Percentiles rank a stretch among this genome's conserved stretches.
Evolutionary conservation across 2,329 filamentous ascomycete species (phyloP).

Genomic region (Periconia digitata): DNA sequence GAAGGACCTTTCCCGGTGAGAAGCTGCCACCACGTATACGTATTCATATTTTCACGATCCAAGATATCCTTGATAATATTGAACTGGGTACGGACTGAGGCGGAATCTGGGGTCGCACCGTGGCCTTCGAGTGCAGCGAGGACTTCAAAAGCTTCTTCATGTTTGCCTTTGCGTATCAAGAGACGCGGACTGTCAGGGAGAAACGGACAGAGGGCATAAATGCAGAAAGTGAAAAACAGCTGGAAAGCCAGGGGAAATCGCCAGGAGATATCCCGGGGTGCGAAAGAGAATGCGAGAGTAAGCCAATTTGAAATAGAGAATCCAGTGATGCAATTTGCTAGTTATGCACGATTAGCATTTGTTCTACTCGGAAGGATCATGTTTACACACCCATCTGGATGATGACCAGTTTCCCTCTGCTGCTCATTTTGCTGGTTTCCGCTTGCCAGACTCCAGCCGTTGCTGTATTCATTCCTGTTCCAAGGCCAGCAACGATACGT

Average conservation of each 20-base stretch:
- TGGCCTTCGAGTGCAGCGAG: slow-evolving; percentile 43
- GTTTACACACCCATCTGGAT: slow-evolving; percentile 43
- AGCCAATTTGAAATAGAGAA: slow-evolving; percentile 50
- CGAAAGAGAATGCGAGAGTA: slow-evolving; percentile 47
- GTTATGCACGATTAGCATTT: neutral
- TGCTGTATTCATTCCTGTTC: slow-evolving; percentile 53
- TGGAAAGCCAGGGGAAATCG: slow-evolving; percentile 58
- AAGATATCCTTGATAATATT: slow-evolving; percentile 44
- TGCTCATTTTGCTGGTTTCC: slow-evolving; percentile 50
- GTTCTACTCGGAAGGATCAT: too few relatives aligned
- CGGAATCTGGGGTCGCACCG: slow-evolving; percentile 39
- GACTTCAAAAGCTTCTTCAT: slow-evolving; percentile 47
- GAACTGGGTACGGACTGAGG: slow-evolving; percentile 37
- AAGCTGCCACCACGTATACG: slow-evolving; percentile 50
- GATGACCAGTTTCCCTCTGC: slow-evolving; percentile 50
- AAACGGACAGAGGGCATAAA: slow-evolving; percentile 53
- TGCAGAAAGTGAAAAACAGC: slow-evolving; percentile 59
- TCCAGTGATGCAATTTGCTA: slow-evolving; percentile 46
- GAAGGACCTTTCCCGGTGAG: slow-evolving; percentile 45
- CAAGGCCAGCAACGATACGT: slow-evolving; percentile 48
- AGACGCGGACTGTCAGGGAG: slow-evolving; percentile 49
- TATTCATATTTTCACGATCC: slow-evolving; percentile 49
- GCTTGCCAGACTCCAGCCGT: slow-evolving; percentile 53
- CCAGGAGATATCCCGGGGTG: slow-evolving; percentile 38
- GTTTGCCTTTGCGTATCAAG: slow-evolving; percentile 54